These are phyloP conservation scores for Corinectria fuckeliana DNA, from an alignment of 2,329 filamentous ascomycete genomes.

Conservation along the genomic window DNA sequence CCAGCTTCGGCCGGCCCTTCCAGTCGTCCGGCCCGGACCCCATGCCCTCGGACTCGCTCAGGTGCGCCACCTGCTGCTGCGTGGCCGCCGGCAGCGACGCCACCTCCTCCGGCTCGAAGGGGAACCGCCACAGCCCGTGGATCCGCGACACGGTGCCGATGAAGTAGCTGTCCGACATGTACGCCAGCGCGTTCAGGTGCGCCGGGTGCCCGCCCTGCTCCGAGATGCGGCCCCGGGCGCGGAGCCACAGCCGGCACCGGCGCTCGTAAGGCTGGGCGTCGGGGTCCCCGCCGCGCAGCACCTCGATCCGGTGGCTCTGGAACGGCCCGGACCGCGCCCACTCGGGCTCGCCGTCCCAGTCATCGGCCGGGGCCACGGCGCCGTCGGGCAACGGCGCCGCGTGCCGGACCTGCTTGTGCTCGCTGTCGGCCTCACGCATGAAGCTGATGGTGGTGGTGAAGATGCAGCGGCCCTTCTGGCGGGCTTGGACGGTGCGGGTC, in stretches of 20 bases:
- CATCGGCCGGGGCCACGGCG: constrained; percentile 46
- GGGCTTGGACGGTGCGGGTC: constrained; percentile 93
- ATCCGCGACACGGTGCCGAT: constrained; percentile 86
- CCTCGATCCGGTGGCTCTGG: constrained; percentile 52
- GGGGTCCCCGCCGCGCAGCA: constrained; percentile 46
- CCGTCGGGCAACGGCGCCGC: constrained; percentile 63
- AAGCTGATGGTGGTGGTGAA: constrained; percentile 97
- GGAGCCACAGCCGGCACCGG: constrained; percentile 75
- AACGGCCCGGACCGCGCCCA: constrained; percentile 59
- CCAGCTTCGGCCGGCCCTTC: constrained; percentile 63
- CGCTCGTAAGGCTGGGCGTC: constrained; percentile 67
- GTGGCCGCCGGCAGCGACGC: constrained; percentile 54
- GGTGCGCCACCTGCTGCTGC: constrained; percentile 44
- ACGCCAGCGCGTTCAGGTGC: constrained; percentile 87
- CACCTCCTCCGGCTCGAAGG: constrained; percentile 60
- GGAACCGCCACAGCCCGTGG: constrained; percentile 80
- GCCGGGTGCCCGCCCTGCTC: constrained; percentile 76
- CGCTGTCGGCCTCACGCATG: constrained; percentile 68
- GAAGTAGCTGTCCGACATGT: constrained; percentile 92
- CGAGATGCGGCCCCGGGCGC: constrained; percentile 76
- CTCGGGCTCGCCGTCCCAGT: constrained; percentile 52
- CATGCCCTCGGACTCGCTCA: constrained; percentile 53
- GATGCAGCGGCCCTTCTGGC: constrained; percentile 86
- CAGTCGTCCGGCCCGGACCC: constrained; percentile 53
- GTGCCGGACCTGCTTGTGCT: constrained; percentile 65